phyloP scores from a whole-genome alignment of 768 basidiomycete species.

The Rossbeevera mucosa region DNA sequence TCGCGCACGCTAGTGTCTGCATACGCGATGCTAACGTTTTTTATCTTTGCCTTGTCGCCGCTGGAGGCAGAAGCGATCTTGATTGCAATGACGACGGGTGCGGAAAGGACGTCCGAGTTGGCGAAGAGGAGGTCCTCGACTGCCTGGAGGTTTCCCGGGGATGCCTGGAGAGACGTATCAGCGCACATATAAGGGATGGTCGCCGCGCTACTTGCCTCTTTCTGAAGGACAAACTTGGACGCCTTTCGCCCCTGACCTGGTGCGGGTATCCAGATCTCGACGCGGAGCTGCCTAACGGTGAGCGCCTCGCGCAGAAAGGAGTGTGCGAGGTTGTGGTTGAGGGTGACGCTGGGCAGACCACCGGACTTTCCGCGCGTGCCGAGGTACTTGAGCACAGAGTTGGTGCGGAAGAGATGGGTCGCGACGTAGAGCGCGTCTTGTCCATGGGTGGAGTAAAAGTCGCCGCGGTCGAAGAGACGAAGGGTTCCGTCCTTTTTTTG shows the following conservation, averaged over 20 bases:
- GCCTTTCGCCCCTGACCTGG: constrained; percentile 70
- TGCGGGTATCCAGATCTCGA: constrained; percentile 87
- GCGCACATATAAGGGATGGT: not conserved
- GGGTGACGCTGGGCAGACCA: constrained; percentile 70
- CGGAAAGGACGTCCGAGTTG: constrained; percentile 71
- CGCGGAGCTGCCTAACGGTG: constrained; percentile 82
- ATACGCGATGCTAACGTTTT: constrained; percentile 82
- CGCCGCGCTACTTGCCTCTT: constrained; percentile 51
- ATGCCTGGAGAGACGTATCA: constrained; percentile 47
- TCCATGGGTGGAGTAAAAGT: constrained; percentile 88
- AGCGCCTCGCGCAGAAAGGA: constrained; percentile 83
- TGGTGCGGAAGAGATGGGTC: constrained; percentile 76
- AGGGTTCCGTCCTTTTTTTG: constrained; percentile 72
- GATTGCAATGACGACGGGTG: constrained; percentile 88
- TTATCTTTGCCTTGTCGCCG: constrained; percentile 55
- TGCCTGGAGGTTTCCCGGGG: constrained; percentile 64
- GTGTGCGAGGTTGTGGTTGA: constrained; percentile 75
- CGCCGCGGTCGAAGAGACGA: constrained; percentile 80
- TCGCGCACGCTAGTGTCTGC: constrained; percentile 84
- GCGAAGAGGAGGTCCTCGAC: constrained; percentile 84
- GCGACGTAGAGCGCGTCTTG: constrained; percentile 87
- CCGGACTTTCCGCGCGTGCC: constrained; percentile 57
- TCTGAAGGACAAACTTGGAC: constrained; percentile 70
- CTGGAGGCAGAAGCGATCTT: constrained; percentile 59
- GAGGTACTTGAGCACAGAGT: constrained; percentile 89